Evolutionary conservation across 2,329 filamentous ascomycete genomes (phyloP), one percentile per base, ranked within the genome.

Genomic region (Verticillium nonalfalfae): DNA sequence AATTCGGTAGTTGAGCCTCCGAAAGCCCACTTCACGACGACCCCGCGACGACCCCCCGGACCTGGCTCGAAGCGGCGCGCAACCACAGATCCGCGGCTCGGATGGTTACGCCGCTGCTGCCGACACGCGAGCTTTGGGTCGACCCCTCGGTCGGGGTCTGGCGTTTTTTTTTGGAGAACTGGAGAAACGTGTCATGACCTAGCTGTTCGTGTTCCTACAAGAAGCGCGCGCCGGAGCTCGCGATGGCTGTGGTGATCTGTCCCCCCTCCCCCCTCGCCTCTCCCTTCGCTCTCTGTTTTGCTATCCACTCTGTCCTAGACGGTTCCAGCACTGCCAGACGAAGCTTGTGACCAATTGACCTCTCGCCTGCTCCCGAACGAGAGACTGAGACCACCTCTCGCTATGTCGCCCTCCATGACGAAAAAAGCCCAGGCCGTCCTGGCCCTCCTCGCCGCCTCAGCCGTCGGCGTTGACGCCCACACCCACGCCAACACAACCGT

Each of bases 1-100:
- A 59, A 35, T 34, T 59, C 58, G 58, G 58, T 38, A 52, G 33
- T 54, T 59, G 21, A 55, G 45, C 58, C 58, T 59, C 58, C 58
- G 58, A 54, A n/a, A 50, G 39, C 33, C 34, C n/a, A 45, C 31
- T 21, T 33, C 26, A 45, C 45, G 31, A 33, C 40, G 21, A 26
- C 26, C 26, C 26, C 26, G 26, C 26, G 26, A 26, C 26, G 26
- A 4, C 3, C 26, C 33, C 58, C 31, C 58, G 40, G 31, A 54
- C 33, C 15, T 35, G 54, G 54, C 54, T 36, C 45, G 50, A 59
- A 52, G 39, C 21, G 45, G 58, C 35, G 26, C 56, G 36, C 34
- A 36, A 58, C 36, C 33, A 52, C 45, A 34, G 58, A 59, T 59
- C 58, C 45, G 39, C 40, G 13, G 15, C 58, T 36, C 58, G 58